phyloP scores from a whole-genome alignment of 192 early-diverging fungal species.

The Coemansia sp. region DNA sequence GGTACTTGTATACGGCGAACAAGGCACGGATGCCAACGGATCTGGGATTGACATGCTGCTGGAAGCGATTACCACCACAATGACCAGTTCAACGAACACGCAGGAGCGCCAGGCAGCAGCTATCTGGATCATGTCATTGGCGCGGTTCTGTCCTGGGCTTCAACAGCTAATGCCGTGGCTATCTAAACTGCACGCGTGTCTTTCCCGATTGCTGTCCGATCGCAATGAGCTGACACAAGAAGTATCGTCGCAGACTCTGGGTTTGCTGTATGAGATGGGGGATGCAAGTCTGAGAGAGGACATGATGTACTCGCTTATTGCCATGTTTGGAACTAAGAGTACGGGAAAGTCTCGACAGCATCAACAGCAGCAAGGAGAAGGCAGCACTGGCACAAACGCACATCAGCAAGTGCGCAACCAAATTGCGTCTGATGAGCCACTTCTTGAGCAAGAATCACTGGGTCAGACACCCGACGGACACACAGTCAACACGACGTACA shows the following conservation, averaged over 20 bases:
- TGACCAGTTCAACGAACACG: conserved; percentile 28
- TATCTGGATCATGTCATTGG: conserved; percentile 38
- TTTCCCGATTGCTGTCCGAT: conserved; percentile 76
- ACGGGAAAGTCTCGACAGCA: background rate
- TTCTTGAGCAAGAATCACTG: conserved; percentile 36
- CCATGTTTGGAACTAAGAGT: conserved; percentile 23
- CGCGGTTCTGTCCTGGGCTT: conserved; percentile 31
- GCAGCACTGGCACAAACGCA: background rate
- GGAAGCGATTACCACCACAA: conserved; percentile 10
- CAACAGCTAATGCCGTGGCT: conserved; percentile 50
- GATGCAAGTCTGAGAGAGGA: conserved; percentile 31
- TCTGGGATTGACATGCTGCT: conserved; percentile 21
- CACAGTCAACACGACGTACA: conserved; percentile 61
- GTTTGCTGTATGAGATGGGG: conserved; percentile 40
- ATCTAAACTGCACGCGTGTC: conserved; percentile 68
- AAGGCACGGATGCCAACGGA: conserved; percentile 16
- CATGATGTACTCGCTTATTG: conserved; percentile 40
- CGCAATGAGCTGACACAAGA: conserved; percentile 65
- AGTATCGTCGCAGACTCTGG: conserved; percentile 36
- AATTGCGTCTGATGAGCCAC: conserved; percentile 34
- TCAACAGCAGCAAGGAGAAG: conserved; percentile 7
- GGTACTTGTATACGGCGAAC: conserved; percentile 15
- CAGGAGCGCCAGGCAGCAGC: conserved; percentile 44
- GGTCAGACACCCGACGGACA: conserved; percentile 38
- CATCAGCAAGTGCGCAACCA: conserved; percentile 24